phyloP scores from a whole-genome alignment of 305 asterid species.

The Euphrasia arctica region DNA sequence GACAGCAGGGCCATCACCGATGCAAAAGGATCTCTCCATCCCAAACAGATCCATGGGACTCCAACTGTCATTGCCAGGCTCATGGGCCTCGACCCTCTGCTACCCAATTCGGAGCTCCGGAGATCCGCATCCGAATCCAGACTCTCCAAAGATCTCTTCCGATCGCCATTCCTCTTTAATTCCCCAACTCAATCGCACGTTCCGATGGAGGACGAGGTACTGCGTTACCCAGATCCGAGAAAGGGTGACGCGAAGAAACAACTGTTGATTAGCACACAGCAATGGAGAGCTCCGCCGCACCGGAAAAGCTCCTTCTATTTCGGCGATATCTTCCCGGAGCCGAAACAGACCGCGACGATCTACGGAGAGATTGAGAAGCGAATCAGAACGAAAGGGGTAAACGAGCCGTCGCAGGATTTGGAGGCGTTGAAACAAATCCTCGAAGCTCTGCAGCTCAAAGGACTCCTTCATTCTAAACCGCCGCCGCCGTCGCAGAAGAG shows the following conservation, averaged over 20 bases:
- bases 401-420: constrained; percentile 72
- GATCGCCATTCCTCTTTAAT: constrained; percentile 37
- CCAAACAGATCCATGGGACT: constrained; percentile 57
- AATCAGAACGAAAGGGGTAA: constrained; percentile 58
- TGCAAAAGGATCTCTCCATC: constrained; percentile 73
- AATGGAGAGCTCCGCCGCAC: constrained; percentile 56
- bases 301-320: constrained; percentile 64
- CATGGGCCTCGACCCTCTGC: constrained; percentile 80
- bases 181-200: constrained; percentile 27
- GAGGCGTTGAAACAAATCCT: constrained; percentile 86
- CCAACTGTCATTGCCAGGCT: constrained; percentile 87
- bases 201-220: neutral
- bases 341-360: constrained; percentile 46
- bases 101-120: constrained; percentile 61
- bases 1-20: constrained; percentile 89
- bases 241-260: constrained; percentile 24
- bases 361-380: constrained; percentile 69
- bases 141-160: constrained; percentile 66
- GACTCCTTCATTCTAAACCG: constrained; percentile 65
- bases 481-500: constrained; percentile 33
- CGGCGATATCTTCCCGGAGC: constrained; percentile 77
- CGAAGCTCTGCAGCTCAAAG: constrained; percentile 91
- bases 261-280: constrained; percentile 26
- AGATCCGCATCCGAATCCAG: constrained; percentile 94
- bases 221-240: constrained; percentile 32